A percentile compares a stretch with the other conserved stretches of the same genome.
Conservation (phyloP, 2,329 filamentous ascomycete species). For the Bipolaris sorokiniana region DNA sequence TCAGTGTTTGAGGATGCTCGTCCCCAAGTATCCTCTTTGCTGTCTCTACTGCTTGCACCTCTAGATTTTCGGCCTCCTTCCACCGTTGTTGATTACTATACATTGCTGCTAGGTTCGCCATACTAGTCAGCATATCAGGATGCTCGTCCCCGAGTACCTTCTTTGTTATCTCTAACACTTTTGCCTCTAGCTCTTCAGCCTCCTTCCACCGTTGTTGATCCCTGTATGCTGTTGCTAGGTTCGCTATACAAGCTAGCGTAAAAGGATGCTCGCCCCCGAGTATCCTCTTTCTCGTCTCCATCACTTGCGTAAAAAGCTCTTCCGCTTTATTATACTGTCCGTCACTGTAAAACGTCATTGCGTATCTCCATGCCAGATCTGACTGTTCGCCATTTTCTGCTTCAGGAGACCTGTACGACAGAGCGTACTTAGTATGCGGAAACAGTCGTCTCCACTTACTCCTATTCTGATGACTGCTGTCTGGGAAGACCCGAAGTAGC, state of each 20-base stretch:
- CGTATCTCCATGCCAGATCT: neutral
- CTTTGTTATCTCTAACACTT: no score
- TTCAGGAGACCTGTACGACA: neutral
- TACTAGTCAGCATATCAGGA: neutral
- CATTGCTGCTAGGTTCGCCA: neutral
- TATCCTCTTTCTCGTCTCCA: neutral
- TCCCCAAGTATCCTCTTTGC: neutral
- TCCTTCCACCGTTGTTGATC: no score
- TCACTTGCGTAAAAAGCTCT: neutral
- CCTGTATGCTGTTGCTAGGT: no score
- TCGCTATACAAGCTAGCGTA: no score
- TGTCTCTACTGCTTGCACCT: neutral
- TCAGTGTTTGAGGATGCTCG: no score
- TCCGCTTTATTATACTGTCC: neutral
- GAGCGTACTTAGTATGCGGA: neutral
- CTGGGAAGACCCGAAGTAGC: neutral
- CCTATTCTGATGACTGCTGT: neutral
- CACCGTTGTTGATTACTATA: neutral
- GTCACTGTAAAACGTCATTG: neutral
- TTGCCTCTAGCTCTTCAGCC: no score
- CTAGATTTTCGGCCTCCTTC: neutral
- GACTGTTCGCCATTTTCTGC: neutral
- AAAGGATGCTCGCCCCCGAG: no score
- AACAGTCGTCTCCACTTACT: neutral
- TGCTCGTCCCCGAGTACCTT: neutral